Conservation (phyloP, 2,329 filamentous ascomycete genomes). For the Monascus ruber region DNA sequence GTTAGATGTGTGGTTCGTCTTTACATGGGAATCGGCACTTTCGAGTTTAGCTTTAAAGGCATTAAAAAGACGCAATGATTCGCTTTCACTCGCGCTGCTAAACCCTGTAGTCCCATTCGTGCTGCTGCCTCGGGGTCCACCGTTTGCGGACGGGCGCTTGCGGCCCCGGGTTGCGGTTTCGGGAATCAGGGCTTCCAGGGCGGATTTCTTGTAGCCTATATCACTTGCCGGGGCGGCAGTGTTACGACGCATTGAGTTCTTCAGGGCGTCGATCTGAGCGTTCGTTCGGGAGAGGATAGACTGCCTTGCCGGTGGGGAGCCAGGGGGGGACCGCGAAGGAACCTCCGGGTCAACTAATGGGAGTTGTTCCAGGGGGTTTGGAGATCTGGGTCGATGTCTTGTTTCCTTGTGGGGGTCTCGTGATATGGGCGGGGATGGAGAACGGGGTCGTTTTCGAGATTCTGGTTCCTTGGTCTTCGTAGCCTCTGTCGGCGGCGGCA, state of each 20-base stretch:
- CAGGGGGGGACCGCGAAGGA: conserved; percentile 23
- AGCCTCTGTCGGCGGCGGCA: conserved; percentile 5
- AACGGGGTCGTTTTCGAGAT: conserved; percentile 20
- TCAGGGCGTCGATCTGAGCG: conserved; percentile 34
- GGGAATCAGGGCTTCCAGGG: conserved; percentile 38
- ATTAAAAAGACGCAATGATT: conserved; percentile 59
- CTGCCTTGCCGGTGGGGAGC: conserved; percentile 18
- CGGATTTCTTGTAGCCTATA: conserved; percentile 31
- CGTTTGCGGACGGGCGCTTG: conserved; percentile 25
- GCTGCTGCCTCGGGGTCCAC: conserved; percentile 26
- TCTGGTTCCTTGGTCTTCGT: conserved; percentile 5
- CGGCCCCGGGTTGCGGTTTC: conserved; percentile 36
- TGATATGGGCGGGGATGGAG: conserved; percentile 13
- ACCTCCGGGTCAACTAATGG: conserved; percentile 35
- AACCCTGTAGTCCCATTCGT: conserved; percentile 45
- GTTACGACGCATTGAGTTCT: conserved; percentile 37
- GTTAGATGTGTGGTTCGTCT: conserved; percentile 10
- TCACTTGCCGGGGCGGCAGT: conserved; percentile 21
- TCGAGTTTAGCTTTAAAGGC: conserved; percentile 72
- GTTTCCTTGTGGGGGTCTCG: conserved; percentile 13
- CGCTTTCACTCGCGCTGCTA: conserved; percentile 43
- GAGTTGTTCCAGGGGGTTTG: conserved; percentile 33
- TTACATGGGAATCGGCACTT: conserved; percentile 19
- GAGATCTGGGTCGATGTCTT: conserved; percentile 25
- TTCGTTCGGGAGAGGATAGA: conserved; percentile 32